These are phyloP conservation scores for Thelonectria blattea DNA, from an alignment of 2,329 filamentous ascomycete genomes.

Conservation along the genomic window DNA sequence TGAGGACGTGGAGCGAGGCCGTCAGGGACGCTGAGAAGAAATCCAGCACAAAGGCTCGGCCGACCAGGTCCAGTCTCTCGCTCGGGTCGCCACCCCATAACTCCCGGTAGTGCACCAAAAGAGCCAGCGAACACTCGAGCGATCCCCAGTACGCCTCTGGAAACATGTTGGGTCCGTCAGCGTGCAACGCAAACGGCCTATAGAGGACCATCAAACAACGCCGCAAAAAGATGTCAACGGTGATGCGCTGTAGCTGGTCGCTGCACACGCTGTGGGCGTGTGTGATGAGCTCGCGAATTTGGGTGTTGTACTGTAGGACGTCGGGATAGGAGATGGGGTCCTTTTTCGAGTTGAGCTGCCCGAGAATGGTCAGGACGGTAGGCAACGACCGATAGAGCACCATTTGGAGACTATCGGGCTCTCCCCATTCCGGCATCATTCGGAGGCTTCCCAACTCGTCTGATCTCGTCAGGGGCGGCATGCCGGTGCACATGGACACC, in stretches of 20 bases:
- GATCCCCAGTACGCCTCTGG: slow-evolving; percentile 47
- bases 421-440: slow-evolving; percentile 35
- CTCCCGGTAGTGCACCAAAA: slow-evolving; percentile 46
- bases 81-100: slow-evolving; percentile 40
- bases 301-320: slow-evolving; percentile 41
- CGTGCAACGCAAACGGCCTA: slow-evolving; percentile 44
- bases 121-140: slow-evolving; percentile 44
- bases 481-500: slow-evolving; percentile 44
- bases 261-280: slow-evolving; percentile 40
- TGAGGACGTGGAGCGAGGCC: slow-evolving; percentile 43
- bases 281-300: slow-evolving; percentile 43
- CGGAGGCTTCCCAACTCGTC: slow-evolving; percentile 40
- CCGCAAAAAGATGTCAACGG: slow-evolving; percentile 44
- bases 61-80: slow-evolving; percentile 41
- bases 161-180: slow-evolving; percentile 41
- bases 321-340: slow-evolving; percentile 42
- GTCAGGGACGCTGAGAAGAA: slow-evolving; percentile 46
- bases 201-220: slow-evolving; percentile 46
- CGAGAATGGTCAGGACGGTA: slow-evolving; percentile 40
- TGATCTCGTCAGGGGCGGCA: slow-evolving; percentile 43
- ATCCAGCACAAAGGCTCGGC: slow-evolving; percentile 43
- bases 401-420: slow-evolving; percentile 41
- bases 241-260: slow-evolving; percentile 41
- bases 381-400: slow-evolving; percentile 43
- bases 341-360: slow-evolving; percentile 42